Evolutionary conservation across 2,329 filamentous ascomycete genomes (phyloP), one percentile per base, ranked within the genome.

Genomic region (Monilinia laxa): DNA sequence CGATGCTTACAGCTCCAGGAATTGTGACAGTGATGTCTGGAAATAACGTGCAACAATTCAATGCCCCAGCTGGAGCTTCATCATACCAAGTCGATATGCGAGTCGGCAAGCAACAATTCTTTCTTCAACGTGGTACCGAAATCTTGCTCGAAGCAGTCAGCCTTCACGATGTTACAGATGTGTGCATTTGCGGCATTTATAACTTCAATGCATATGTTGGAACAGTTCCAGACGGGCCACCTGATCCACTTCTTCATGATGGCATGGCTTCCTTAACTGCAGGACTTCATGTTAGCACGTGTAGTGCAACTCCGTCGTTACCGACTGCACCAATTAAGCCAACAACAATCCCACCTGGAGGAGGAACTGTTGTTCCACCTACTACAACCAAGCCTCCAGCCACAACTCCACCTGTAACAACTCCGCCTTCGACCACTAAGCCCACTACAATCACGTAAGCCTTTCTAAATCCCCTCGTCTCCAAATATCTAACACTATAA

Each of bases 231-330:
- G 56, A 65, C 31, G 64, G 67, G 40, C 18, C 42, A 4, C 56
- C 66, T 9, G 75, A 77, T n/a, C 71, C 75, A 28, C 70, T 77
- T 3, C 69, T 67, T 20, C 67, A 67, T 23, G 69, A 70, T 62
- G 75, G 75, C 3, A 65, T 77, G 6, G 71, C 70, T 0, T 75
- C 73, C 10, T 69, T 77, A 16, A 75, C 75, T 16, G 66, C 69
- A 4, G 75, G 75, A n/a, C 71, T 77, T 7, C 74, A 73, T 51
- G 75, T 76, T 18, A 73, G 68, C 9, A 76, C 75, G 2, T 77
- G 75, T 64, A 69, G 72, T 53, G 69, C 77, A 14, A 72, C 67
- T 51, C 77, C 77, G 20, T 77, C 76, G 38, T 71, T 78, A 18
- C 73, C 72, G 3, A 75, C 74, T 35, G 75, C 73, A 67, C 71